Evolutionary conservation across 192 early-diverging fungal species (phyloP), one percentile per base, ranked within the genome.

Genomic region (Coemansia sp.): DNA sequence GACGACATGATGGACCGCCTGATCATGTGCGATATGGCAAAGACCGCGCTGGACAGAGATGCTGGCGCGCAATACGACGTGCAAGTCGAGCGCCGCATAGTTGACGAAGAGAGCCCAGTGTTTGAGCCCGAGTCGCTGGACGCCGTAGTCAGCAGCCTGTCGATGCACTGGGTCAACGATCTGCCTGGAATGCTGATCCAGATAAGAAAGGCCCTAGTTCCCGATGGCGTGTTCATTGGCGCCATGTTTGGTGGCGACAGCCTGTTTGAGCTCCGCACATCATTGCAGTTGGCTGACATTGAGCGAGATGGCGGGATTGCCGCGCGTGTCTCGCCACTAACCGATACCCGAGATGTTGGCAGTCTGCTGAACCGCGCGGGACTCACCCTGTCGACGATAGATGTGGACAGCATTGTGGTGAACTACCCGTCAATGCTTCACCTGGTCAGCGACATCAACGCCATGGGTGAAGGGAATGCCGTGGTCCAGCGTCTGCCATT

Each of bases 151-250:
- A 94, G 92, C 76, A 92, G 87, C 60, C 66, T 97, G 65, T 87
- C 90, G 3, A 83, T 97, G 86, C 95, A 98, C 76, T 98, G 97
- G 97, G 91, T 98, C 46, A 98, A 98, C 68, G 97, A 98, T 81
- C 87, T 98, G 34, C 95, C 94, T 29, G 83, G 83, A 0, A 86
- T 94, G 50, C 80, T 98, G 75, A 95, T 95, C 24, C 94, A 97
- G 75, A 87, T 94, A 38, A 89, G 88, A 41, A 85, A 88, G 43
- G 86, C 90, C 1, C 79, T 98, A 57, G 95, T 96, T 67, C 94
- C 95, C 0, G 97, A 98, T 75, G 92, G 95, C 46, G 89, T 93
- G 64, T 98, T 98, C 76, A 88, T 98, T 58, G 95, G 90, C 11
- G 92, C 95, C 7, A 92, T 98, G 90, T 88, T 96, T 84, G 95